phyloP scores from a whole-genome alignment of 2,329 filamentous ascomycete species.

The Xylaria sp. region DNA sequence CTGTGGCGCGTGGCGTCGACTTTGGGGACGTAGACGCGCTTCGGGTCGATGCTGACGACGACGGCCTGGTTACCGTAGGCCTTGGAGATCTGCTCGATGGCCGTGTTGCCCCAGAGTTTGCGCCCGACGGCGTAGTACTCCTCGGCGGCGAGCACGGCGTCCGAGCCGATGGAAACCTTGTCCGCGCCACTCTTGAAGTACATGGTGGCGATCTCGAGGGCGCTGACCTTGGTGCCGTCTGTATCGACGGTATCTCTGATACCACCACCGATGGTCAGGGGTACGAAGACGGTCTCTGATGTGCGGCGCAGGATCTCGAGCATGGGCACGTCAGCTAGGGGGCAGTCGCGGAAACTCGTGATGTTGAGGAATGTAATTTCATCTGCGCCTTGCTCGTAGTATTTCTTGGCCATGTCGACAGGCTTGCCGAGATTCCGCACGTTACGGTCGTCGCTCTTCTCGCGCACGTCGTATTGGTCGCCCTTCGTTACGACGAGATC shows the following conservation, averaged over 20 bases:
- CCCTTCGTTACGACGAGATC: constrained; percentile 98
- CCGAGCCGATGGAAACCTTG: constrained; percentile 94
- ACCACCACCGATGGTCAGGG: constrained; percentile 89
- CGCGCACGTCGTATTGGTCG: constrained; percentile 96
- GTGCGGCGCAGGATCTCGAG: constrained; percentile 83
- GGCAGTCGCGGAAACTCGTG: constrained; percentile 93
- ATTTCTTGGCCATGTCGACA: constrained; percentile 85
- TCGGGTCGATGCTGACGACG: constrained; percentile 91
- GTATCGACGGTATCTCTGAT: constrained; percentile 90
- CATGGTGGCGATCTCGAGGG: constrained; percentile 87
- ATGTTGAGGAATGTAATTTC: constrained; percentile 98
- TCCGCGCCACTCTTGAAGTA: constrained; percentile 97
- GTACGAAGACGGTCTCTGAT: constrained; percentile 90
- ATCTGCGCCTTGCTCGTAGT: constrained; percentile 95
- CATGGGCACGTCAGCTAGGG: constrained; percentile 89
- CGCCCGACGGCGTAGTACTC: constrained; percentile 72
- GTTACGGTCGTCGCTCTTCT: constrained; percentile 62
- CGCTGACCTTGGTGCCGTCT: constrained; percentile 79
- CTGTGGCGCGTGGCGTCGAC: constrained; percentile 65
- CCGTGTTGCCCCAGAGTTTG: constrained; percentile 71
- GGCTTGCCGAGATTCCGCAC: constrained; percentile 96
- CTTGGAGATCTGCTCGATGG: constrained; percentile 89
- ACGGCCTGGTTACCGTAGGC: constrained; percentile 97
- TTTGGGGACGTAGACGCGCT: constrained; percentile 77
- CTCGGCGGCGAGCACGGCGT: constrained; percentile 88